These are phyloP conservation scores for Echria macrotheca DNA, from an alignment of 495 filamentous ascomycete genomes.

Conservation along the genomic window DNA sequence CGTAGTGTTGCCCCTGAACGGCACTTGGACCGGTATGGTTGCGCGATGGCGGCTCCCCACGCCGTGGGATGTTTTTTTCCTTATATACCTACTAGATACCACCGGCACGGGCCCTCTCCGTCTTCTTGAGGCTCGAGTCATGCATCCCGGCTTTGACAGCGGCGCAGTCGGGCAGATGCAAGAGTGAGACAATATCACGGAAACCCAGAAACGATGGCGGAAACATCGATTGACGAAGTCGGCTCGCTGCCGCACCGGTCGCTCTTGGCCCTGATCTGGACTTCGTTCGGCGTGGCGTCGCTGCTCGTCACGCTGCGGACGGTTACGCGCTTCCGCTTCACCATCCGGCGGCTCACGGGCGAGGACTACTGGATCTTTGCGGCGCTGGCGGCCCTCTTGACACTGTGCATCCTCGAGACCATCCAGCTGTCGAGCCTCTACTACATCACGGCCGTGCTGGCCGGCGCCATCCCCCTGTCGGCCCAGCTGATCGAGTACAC, in stretches of 20 bases:
- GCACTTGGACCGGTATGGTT: too few relatives aligned
- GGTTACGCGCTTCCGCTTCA: constrained; percentile 28
- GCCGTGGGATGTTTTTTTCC: too few relatives aligned
- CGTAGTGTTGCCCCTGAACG: too few relatives aligned
- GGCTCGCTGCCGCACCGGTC: constrained; percentile 22
- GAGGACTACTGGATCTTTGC: constrained; percentile 45
- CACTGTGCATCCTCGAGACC: constrained; percentile 40
- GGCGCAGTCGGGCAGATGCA: too few relatives aligned
- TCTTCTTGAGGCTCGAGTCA: too few relatives aligned
- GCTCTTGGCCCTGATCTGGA: constrained; percentile 31
- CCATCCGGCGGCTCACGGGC: constrained; percentile 23
- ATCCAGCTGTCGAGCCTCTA: constrained; percentile 40
- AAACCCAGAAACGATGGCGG: not conserved
- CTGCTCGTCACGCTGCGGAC: constrained; percentile 36
- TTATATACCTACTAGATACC: too few relatives aligned
- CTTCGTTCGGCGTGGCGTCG: constrained; percentile 31
- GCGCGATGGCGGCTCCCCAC: too few relatives aligned
- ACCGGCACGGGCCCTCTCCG: not conserved
- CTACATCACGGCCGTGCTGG: constrained; percentile 27
- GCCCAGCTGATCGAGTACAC: constrained; percentile 19
- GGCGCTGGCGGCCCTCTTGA: constrained; percentile 30
- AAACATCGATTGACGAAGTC: constrained; percentile 12
- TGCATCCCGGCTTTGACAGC: too few relatives aligned
- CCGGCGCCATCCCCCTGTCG: constrained; percentile 25
- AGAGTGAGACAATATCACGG: too few relatives aligned